phyloP scores from a whole-genome alignment of 2,329 filamentous ascomycete species.

The Botryotinia narcissicola region DNA sequence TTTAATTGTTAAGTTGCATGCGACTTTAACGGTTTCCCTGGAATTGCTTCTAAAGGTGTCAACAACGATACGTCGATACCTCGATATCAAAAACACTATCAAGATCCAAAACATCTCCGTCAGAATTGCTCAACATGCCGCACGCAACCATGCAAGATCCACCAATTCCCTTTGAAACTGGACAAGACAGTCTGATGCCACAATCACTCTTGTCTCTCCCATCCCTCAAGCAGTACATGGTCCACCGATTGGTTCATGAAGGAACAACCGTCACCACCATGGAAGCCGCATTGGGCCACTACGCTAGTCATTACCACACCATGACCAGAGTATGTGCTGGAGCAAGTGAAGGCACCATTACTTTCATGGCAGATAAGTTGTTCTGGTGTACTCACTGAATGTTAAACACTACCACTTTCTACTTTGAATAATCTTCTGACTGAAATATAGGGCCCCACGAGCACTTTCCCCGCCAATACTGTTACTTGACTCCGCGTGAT shows the following conservation, averaged over 20 bases:
- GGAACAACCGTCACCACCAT: not conserved
- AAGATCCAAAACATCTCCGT: not conserved
- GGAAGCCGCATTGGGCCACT: not conserved
- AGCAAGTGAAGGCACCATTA: not conserved
- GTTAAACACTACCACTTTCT: not conserved
- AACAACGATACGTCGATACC: not conserved
- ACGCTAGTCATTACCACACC: not conserved
- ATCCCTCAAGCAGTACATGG: not conserved
- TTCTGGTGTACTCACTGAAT: conserved; percentile 2
- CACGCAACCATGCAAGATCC: not conserved
- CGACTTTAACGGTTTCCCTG: not conserved
- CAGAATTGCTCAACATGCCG: not conserved
- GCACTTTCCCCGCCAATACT: not conserved
- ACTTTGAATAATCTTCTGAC: not conserved
- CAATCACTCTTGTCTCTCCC: not conserved
- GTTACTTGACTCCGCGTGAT: not conserved
- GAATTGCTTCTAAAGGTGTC: not conserved
- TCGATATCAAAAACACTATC: not conserved
- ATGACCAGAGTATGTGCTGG: not conserved
- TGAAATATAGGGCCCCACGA: not conserved
- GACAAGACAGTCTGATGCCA: not conserved
- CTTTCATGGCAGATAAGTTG: not conserved
- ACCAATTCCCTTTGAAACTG: not conserved
- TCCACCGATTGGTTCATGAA: not conserved
- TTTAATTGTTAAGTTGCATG: not conserved